phyloP scores from a whole-genome alignment of 805 yeast species.

The Hemisphaericaspora nanyangensis region DNA sequence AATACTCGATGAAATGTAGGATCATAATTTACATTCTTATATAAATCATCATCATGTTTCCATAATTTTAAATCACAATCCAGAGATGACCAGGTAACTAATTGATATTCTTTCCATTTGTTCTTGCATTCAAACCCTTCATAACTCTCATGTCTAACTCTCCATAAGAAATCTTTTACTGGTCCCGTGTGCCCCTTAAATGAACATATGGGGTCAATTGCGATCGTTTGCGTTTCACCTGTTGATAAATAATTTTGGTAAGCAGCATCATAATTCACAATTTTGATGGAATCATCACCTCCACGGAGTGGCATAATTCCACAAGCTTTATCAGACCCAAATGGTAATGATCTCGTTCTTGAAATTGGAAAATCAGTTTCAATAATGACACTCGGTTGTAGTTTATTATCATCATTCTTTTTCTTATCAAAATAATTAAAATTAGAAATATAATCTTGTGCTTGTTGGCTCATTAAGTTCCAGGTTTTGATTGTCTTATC shows the following conservation, averaged over 20 bases:
- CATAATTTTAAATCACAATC: slow-evolving; percentile 83
- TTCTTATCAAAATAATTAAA: slow-evolving; percentile 18
- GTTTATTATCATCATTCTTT: not conserved
- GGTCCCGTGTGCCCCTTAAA: slow-evolving; percentile 84
- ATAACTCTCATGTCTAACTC: slow-evolving; percentile 44
- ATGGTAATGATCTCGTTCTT: slow-evolving; percentile 84
- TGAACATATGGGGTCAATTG: slow-evolving; percentile 45
- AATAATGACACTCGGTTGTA: slow-evolving; percentile 54
- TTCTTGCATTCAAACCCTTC: slow-evolving; percentile 45
- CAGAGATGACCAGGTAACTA: slow-evolving; percentile 86
- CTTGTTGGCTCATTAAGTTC: slow-evolving; percentile 47
- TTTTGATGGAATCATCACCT: slow-evolving; percentile 62
- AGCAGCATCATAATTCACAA: slow-evolving; percentile 46
- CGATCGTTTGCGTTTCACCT: slow-evolving; percentile 22
- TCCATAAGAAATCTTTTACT: slow-evolving; percentile 85
- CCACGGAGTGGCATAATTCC: slow-evolving; percentile 90
- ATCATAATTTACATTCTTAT: slow-evolving; percentile 33
- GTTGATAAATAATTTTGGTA: slow-evolving; percentile 22
- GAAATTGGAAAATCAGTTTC: slow-evolving; percentile 81
- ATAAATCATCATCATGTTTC: slow-evolving; percentile 50
- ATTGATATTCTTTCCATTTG: slow-evolving; percentile 79
- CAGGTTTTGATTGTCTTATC: slow-evolving; percentile 80
- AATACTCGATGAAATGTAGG: slow-evolving; percentile 19
- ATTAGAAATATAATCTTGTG: slow-evolving; percentile 9
- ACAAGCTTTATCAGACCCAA: slow-evolving; percentile 70